These are phyloP conservation scores for Zymoseptoria tritici DNA, from an alignment of 2,329 filamentous ascomycete genomes.

Conservation along the genomic window DNA sequence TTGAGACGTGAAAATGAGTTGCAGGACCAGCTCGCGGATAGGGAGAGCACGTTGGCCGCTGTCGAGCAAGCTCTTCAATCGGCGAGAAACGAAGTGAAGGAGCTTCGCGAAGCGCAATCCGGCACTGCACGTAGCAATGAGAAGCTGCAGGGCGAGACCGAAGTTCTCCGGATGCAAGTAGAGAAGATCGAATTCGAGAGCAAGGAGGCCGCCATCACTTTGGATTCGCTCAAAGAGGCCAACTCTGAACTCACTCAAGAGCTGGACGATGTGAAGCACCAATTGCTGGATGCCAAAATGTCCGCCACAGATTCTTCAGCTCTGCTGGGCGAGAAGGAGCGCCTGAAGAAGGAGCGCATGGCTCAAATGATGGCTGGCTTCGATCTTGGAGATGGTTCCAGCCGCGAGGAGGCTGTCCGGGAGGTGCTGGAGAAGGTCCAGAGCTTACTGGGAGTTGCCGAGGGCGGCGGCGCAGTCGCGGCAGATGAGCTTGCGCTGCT, in stretches of 20 bases:
- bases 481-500: constrained; percentile 74
- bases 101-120: constrained; percentile 77
- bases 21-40: constrained; percentile 92
- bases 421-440: constrained; percentile 80
- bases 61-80: constrained; percentile 75
- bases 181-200: constrained; percentile 93
- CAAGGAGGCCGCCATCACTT: constrained; percentile 94
- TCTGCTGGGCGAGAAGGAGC: constrained; percentile 91
- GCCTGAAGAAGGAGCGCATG: constrained; percentile 98
- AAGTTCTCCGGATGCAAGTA: constrained; percentile 92
- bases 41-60: constrained; percentile 70
- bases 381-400: constrained; percentile 84
- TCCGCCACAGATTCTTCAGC: constrained; percentile 88
- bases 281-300: constrained; percentile 93
- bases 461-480: constrained; percentile 68
- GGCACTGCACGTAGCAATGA: constrained; percentile 87
- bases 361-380: constrained; percentile 99
- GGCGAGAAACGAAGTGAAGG: constrained; percentile 75
- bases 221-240: constrained; percentile 94
- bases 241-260: constrained; percentile 88
- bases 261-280: constrained; percentile 91
- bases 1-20: constrained; percentile 90
- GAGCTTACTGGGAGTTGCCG: constrained; percentile 65
- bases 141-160: constrained; percentile 72
- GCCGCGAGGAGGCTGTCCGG: constrained; percentile 80